phyloP scores from a whole-genome alignment of 2,329 filamentous ascomycete species.

The Arthrocladium fulminans region DNA sequence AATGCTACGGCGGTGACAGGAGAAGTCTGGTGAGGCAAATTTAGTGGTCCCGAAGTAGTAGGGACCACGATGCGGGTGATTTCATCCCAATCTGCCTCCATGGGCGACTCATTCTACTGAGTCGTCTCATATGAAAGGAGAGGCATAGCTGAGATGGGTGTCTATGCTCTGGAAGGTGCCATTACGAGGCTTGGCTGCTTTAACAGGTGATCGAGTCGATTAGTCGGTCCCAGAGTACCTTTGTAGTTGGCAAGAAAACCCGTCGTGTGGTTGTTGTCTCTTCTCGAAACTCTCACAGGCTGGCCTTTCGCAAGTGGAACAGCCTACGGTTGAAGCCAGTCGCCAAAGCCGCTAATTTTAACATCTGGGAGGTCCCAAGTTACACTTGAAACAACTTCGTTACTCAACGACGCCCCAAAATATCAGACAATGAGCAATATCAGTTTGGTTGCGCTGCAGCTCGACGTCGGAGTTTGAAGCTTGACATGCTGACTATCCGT shows the following conservation, averaged over 20 bases:
- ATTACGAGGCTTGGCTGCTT: not conserved
- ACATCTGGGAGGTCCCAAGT: no score
- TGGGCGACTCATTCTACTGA: constrained; percentile 19
- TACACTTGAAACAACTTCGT: no score
- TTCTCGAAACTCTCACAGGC: not conserved
- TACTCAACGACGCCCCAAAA: no score
- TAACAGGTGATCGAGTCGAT: not conserved
- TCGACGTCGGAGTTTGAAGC: not conserved
- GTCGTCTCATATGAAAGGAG: constrained; percentile 10
- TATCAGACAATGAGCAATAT: no score
- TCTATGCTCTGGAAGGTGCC: constrained; percentile 1
- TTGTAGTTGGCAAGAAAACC: not conserved
- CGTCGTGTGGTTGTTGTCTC: not conserved
- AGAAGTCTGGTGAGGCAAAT: constrained; percentile 46
- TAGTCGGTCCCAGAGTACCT: not conserved
- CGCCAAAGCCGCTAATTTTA: no score
- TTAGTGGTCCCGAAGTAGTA: constrained; percentile 52
- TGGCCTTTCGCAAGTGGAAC: no score
- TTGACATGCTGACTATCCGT: not conserved
- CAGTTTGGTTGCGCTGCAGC: not conserved
- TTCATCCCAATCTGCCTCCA: constrained; percentile 49
- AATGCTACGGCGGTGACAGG: constrained; percentile 76
- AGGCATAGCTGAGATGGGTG: constrained; percentile 5
- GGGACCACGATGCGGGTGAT: constrained; percentile 75
- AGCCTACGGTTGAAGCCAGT: no score